These are phyloP conservation scores for Aspergillus cavernicola DNA, from an alignment of 495 filamentous ascomycete genomes.

Conservation along the genomic window DNA sequence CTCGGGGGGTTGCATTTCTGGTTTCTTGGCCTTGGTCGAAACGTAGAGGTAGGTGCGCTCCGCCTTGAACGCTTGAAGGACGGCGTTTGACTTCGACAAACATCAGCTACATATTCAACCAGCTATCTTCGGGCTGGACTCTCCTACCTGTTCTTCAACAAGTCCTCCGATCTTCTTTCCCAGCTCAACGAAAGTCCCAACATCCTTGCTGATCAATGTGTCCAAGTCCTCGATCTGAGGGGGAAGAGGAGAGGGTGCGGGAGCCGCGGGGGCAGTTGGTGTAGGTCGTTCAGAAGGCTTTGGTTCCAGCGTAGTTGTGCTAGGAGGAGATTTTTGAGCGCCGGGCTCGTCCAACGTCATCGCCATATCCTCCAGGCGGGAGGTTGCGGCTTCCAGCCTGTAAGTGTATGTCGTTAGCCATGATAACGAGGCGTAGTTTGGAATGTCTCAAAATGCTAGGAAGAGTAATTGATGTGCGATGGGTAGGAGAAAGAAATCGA, in stretches of 20 bases:
- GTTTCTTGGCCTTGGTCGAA: constrained; percentile 89
- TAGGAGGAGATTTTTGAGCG: constrained; percentile 44
- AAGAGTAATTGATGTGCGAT: background rate
- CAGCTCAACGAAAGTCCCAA: constrained; percentile 72
- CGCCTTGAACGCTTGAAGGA: constrained; percentile 67
- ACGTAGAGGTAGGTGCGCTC: constrained; percentile 85
- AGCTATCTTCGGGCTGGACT: background rate
- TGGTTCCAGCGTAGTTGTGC: constrained; percentile 35
- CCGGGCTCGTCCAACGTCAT: constrained; percentile 60
- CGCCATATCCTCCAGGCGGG: constrained; percentile 92
- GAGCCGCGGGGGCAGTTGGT: constrained; percentile 42
- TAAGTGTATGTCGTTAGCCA: constrained; percentile 25
- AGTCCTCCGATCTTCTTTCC: constrained; percentile 74
- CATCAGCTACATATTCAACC: constrained; percentile 4
- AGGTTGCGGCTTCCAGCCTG: constrained; percentile 97
- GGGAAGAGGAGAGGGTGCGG: constrained; percentile 60
- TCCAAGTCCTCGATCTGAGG: constrained; percentile 83
- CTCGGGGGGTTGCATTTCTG: constrained; percentile 65
- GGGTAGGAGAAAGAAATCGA: background rate
- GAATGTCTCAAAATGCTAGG: background rate
- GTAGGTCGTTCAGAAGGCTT: constrained; percentile 40
- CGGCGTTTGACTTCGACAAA: constrained; percentile 49
- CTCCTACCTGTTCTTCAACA: constrained; percentile 72
- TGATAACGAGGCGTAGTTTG: background rate
- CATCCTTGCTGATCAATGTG: constrained; percentile 65